Base-by-base conservation (phyloP, 1,284 basidiomycete species). In the Baeospora myosura region DNA sequence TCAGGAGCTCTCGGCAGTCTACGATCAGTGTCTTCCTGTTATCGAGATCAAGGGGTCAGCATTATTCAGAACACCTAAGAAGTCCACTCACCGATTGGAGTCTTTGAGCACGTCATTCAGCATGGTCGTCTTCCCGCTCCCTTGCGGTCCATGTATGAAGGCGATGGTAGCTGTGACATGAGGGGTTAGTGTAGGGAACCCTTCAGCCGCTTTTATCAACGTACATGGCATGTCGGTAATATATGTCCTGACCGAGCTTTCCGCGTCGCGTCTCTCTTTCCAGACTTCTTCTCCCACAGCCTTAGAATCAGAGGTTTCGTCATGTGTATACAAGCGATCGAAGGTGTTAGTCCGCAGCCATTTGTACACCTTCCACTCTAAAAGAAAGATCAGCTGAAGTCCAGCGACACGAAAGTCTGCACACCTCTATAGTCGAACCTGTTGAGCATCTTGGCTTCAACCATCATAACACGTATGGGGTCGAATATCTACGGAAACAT, bases 81-180 rank as follows among this genome's bases (percentile, higher is more conserved):
- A 17, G 8, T 6, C 3, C 35, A 16, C 66, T 52, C 52, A 79
- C 85, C 88, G 74, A 21, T 69, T 65, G 29, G 68, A 67, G 18
- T 81, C 71, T 42, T 74, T 66, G 43, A 91, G 59, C 3, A 88
- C 68, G 2, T 71, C 60, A 5, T 74, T 62, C 2, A 96, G 62
- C 62, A 98, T 72, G 5, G 71, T 71, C 3, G 74, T 74, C 63
- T 98, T 98, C 3, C 95, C 94, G 47, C 86, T 89, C 2, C 95
- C 95, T 45, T 87, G 82, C 0, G 95, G 95, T 1, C 95, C 95
- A 37, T 94, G 85, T 16, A 98, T 64, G 48, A 95, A 87, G n/a
- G 80, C 71, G 24, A 87, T 65, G 2, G 82, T 84, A 18, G 62
- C 80, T 81, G 25, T 24, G 38, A n/a, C 12, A 21, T 18, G 21